Percentiles rank a stretch among this genome's conserved stretches.
Evolutionary conservation across 2,329 filamentous ascomycete genomes (phyloP).

Genomic region (Neoscytalidium dimidiatum): DNA sequence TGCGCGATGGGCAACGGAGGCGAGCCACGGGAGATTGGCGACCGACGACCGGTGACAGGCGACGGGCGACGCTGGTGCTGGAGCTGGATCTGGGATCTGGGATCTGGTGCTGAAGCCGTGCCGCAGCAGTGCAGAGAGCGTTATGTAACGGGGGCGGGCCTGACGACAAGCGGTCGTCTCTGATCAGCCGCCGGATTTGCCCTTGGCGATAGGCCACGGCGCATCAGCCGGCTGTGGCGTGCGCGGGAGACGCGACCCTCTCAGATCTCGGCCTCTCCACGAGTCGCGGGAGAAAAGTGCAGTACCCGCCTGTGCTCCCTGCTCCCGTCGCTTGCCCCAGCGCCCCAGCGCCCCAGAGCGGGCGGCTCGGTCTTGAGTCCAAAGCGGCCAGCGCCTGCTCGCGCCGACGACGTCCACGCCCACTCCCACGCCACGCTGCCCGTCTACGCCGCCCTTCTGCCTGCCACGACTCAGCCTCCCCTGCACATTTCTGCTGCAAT

Average conservation of each 20-base stretch:
- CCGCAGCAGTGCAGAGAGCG: background rate
- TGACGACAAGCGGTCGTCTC: background rate
- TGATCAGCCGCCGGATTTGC: background rate
- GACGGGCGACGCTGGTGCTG: too few species aligned
- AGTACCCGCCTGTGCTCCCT: background rate
- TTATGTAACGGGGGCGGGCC: background rate
- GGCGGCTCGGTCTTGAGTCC: background rate
- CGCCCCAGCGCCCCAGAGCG: background rate
- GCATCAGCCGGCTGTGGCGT: conserved; percentile 27
- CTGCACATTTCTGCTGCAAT: background rate
- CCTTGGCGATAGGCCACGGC: background rate
- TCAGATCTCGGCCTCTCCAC: conserved; percentile 29
- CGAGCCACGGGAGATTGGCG: too few species aligned
- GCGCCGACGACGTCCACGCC: too few species aligned
- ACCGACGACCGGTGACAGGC: too few species aligned
- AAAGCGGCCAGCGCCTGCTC: too few species aligned
- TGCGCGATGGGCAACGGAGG: too few species aligned
- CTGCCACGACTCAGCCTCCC: background rate
- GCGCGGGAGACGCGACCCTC: conserved; percentile 22
- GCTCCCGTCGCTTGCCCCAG: too few species aligned
- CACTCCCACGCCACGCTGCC: too few species aligned
- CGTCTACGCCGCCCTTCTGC: background rate
- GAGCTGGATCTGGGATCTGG: too few species aligned
- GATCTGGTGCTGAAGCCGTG: background rate
- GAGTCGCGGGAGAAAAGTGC: background rate